These are phyloP conservation scores for Tolypocladium tropicale DNA, from an alignment of 2,329 filamentous ascomycete genomes.

Conservation along the genomic window DNA sequence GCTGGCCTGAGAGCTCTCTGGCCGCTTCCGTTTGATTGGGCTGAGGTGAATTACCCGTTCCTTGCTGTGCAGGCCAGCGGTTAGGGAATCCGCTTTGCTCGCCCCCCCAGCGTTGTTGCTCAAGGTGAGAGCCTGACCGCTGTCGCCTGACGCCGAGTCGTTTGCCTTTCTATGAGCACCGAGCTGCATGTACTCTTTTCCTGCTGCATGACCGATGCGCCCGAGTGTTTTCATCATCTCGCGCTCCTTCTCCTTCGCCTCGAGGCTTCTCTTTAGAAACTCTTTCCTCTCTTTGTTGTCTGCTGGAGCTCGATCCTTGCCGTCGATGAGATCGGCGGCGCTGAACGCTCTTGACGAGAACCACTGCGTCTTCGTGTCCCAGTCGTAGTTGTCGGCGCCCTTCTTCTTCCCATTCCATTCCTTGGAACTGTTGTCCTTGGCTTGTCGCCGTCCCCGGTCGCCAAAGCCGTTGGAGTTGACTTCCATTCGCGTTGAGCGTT, in stretches of 20 bases:
- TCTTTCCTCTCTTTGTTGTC: conserved; percentile 55
- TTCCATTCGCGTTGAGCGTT: conserved; percentile 57
- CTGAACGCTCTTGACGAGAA: conserved; percentile 41
- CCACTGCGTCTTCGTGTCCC: conserved; percentile 45
- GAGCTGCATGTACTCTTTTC: conserved; percentile 58
- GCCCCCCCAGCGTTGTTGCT: conserved; percentile 14
- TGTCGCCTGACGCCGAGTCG: conserved; percentile 2
- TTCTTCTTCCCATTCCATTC: conserved; percentile 9
- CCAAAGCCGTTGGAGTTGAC: conserved; percentile 58
- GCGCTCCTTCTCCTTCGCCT: conserved; percentile 59
- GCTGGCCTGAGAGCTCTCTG: conserved; percentile 33
- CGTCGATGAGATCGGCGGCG: conserved; percentile 55
- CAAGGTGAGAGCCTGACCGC: conserved; percentile 1
- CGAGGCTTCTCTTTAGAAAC: conserved; percentile 52
- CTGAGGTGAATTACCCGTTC: conserved; percentile 43
- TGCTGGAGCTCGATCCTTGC: conserved; percentile 45
- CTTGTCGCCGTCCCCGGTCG: conserved; percentile 18
- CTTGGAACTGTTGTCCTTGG: conserved; percentile 8
- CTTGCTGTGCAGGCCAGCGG: conserved; percentile 20
- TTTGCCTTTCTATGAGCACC: conserved; percentile 11
- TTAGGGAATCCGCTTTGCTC: conserved; percentile 30
- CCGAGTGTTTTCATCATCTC: conserved; percentile 61
- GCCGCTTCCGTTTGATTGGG: conserved; percentile 51
- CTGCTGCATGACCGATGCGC: conserved; percentile 52
- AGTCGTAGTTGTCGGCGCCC: conserved; percentile 39